Evolutionary conservation across 148 eudicot genomes (phyloP), one percentile per base, ranked within the genome.

Genomic region (Rhododendron simsii): DNA sequence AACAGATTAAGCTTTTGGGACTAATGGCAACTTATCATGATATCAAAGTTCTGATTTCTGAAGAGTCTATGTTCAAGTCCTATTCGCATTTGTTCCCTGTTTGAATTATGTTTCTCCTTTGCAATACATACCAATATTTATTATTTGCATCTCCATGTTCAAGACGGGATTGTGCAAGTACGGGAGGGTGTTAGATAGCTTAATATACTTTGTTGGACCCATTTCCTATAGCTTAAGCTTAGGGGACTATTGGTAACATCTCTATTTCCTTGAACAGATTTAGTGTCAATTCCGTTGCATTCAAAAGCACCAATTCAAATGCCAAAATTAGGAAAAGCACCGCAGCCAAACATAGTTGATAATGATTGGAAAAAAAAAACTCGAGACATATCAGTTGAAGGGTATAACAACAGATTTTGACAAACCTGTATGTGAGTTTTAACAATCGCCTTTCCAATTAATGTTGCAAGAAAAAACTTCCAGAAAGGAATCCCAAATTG

Each of bases 381-480:
- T 78, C 30, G 63, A 16, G 35, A 47, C 7, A 30, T 14, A 51
- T 1, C 18, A 37, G 14, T 15, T 41, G 5, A 86, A 81, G 23
- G 20, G 81, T 7, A 53, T 5, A 14, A 30, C 16, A 71, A 30
- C 16, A 71, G 78, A 28, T 35, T 35, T 75, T 37, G 14, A 83
- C 90, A 45, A 82, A 95, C 98, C 98, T 98, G 99, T 84, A 98
- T 95, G 90, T 95, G 98, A 39, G 99, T 94, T 93, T 98, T 98
- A 77, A 98, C 85, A 35, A 98, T 87, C 55, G 99, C 99, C 90
- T 98, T 98, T 87, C 99, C 99, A 28, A 98, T 53, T 83, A 94
- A 78, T 5, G 98, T 98, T 78, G 99, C 98, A 84, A 94, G 86
- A 87, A 98, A 95, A 89, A 98, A 98, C 87, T 98, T 85, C 99